Percentiles rank a stretch among this genome's conserved stretches.
Evolutionary conservation across 2,329 filamentous ascomycete genomes (phyloP).

Genomic region (Botrytis squamosa): DNA sequence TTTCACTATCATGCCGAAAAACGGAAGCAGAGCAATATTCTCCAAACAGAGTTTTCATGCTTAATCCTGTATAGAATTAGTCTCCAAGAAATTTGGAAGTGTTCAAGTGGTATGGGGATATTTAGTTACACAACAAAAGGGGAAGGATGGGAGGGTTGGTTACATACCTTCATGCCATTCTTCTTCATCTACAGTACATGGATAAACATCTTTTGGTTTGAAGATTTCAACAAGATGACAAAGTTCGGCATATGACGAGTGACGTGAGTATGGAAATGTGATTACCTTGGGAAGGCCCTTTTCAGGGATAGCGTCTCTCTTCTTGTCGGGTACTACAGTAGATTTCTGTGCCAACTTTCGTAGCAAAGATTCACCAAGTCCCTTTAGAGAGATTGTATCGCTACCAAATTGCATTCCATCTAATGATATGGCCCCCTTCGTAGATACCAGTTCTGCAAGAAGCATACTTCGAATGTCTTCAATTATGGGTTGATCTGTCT

Average conservation of each 20-base stretch:
- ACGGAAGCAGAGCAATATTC: slow-evolving; percentile 57
- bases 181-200: slow-evolving; percentile 69
- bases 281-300: slow-evolving; percentile 42
- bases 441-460: slow-evolving; percentile 27
- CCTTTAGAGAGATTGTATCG: slow-evolving; percentile 29
- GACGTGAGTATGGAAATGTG: slow-evolving; percentile 80
- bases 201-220: slow-evolving; percentile 73
- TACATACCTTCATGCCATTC: slow-evolving; percentile 57
- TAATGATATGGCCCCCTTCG: slow-evolving; percentile 32
- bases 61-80: slow-evolving; percentile 44
- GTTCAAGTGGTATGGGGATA: no score
- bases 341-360: slow-evolving; percentile 25
- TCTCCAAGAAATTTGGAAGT: background rate
- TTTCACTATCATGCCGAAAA: slow-evolving; percentile 66
- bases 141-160: background rate
- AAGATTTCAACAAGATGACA: slow-evolving; percentile 68
- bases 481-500: slow-evolving; percentile 39
- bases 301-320: background rate
- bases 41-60: slow-evolving; percentile 71
- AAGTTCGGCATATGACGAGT: slow-evolving; percentile 82
- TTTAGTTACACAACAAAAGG: background rate
- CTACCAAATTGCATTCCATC: slow-evolving; percentile 27
- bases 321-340: background rate
- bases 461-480: slow-evolving; percentile 37
- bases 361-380: slow-evolving; percentile 33